Evolutionary conservation across 495 filamentous ascomycete species (phyloP).

Genomic region (Margaritispora aquatica): DNA sequence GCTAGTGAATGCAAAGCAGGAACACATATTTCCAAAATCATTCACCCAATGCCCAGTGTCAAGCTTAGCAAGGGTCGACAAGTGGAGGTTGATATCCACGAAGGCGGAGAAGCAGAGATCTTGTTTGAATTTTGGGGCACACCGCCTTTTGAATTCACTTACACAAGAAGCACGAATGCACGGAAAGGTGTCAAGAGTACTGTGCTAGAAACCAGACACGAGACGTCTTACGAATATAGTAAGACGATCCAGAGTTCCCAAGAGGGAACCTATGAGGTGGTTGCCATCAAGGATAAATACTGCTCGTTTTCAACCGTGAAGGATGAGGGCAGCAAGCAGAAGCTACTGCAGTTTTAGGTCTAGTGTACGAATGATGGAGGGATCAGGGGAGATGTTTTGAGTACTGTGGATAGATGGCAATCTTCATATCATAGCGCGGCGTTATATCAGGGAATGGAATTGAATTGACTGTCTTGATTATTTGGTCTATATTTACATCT

Average conservation of each 20-base stretch:
- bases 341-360: constrained; percentile 20
- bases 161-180: constrained; percentile 81
- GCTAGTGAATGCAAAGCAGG: constrained; percentile 77
- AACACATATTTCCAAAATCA: constrained; percentile 67
- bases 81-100: constrained; percentile 85
- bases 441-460: constrained; percentile 10
- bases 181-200: constrained; percentile 67
- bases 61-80: constrained; percentile 74
- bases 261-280: constrained; percentile 95
- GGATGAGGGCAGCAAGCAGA: constrained; percentile 39
- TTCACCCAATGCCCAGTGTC: constrained; percentile 89
- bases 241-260: constrained; percentile 78
- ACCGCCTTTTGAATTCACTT: constrained; percentile 96
- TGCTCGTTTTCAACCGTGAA: constrained; percentile 74
- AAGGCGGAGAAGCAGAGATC: constrained; percentile 88
- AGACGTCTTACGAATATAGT: constrained; percentile 70
- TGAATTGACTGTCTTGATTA: not conserved
- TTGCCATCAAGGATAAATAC: constrained; percentile 86
- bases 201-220: constrained; percentile 83
- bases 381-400: not conserved
- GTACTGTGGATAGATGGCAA: not conserved
- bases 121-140: constrained; percentile 90
- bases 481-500: no score
- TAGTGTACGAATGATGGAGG: not conserved
- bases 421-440: constrained; percentile 24